Base-by-base conservation (phyloP, 2,329 filamentous ascomycete species). In the Fusarium robinianum region DNA sequence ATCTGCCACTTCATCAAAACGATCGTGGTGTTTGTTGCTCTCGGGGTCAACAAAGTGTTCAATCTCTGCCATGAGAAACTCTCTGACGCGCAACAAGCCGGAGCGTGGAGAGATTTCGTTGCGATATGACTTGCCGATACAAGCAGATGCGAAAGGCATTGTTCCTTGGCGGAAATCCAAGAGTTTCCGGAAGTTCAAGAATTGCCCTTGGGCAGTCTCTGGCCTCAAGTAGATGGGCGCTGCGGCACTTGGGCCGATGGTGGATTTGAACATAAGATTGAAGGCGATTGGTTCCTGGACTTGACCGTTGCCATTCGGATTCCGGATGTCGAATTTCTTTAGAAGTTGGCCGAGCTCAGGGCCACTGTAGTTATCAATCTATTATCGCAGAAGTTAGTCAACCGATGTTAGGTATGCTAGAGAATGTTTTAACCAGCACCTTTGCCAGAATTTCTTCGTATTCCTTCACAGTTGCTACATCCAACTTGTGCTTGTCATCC, bases 11-110 rank as follows among this genome's bases (percentile, higher is more conserved):
- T 95, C 88, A 30, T 81, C 71, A 71, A 99, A 99, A 41, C 90
- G 86, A 36, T 79, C 73, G 69, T 99, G 92, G 73, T 92, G 94
- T 82, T 99, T 99, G 72, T 90, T 89, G 65, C 89, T 83, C 63
- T 92, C 78, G 8, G 92, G 92, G 64, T 97, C 92, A 55, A 99
- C 92, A 66, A 88, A 99, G 71, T 97, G 92, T 75, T 99, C 92
- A 60, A 97, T 95, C 73, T 97, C 92, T 17, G 91, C 92, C 92
- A 97, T 96, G 61, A 96, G 73, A 74, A 97, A 97, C 69, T 99
- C 92, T 61, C 94, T 88, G 29, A 97, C 92, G 58, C 92, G 87
- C 42, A 97, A 74, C 25, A 99, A 83, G 70, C 94, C 92, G 53
- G 88, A 82, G 39, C 92, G 83, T 5, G 92, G 92, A 0, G 92